Base-by-base conservation (phyloP, 495 filamentous ascomycete genomes). In the Neurospora pannonica region DNA sequence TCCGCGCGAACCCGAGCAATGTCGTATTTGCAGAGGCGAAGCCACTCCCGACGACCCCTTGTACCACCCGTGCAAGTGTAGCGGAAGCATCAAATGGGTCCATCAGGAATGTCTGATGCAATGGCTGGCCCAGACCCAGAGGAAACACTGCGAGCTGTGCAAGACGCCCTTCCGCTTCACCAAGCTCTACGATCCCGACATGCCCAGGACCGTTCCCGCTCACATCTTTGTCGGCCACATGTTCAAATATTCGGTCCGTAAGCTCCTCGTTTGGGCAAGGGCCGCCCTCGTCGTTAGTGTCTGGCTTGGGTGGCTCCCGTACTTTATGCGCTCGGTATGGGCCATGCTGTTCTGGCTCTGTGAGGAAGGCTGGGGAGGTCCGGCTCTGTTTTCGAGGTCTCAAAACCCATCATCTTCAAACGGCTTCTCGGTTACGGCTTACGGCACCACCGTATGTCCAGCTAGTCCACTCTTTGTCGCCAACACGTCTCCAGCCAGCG, bases 121-220 rank as follows among this genome's bases (percentile, higher is more conserved):
- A 84, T 99, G 96, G 96, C 85, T 99, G 24, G 92, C 93, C 34
- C 96, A 99, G 81, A 97, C 94, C 1, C 95, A 98, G 81, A 98
- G 98, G 89, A 98, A 98, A 82, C 92, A 98, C 86, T 99, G 96
- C 85, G 96, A 99, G 86, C 90, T 99, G 19, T 99, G 96, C 89
- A 98, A 98, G 82, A 99, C 97, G 28, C 90, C 94, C 1, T 99
- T 98, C 81, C 92, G 93, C 43, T 99, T 99, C 83, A 99, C 96
- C 31, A 98, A 99, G 79, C 88, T 99, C 10, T 99, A 99, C 85
- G 88, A 94, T 74, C 93, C 94, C 10, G 86, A 94, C 75, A 99
- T 98, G 97, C 96, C 96, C 4, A 87, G 89, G 67, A 87, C 86
- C 11, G 87, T 99, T 43, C 97, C 96, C 1, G 84, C 90, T 19